A percentile compares a stretch with the other conserved stretches of the same genome.
Evolutionary conservation across 768 basidiomycete genomes (phyloP).

Genomic region (Cystofilobasidium capitatum): DNA sequence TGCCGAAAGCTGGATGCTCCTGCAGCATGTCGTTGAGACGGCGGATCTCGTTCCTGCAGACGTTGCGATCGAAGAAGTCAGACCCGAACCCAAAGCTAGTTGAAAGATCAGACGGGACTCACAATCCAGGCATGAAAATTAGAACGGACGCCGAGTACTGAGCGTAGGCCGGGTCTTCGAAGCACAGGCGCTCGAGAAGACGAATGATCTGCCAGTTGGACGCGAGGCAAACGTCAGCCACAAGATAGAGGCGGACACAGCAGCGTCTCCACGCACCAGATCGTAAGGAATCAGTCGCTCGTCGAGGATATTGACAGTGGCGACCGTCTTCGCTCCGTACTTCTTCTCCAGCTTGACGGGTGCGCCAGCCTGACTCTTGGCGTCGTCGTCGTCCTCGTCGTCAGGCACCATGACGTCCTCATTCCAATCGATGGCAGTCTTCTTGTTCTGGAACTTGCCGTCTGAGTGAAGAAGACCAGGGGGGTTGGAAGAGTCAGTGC

Average conservation of each 20-base stretch:
- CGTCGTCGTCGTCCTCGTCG: constrained; percentile 51
- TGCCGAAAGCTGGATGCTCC: constrained; percentile 66
- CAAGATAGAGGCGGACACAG: neutral
- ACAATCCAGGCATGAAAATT: constrained; percentile 85
- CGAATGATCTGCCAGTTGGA: constrained; percentile 48
- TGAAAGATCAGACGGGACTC: neutral
- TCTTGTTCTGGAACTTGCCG: constrained; percentile 20
- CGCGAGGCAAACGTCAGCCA: neutral
- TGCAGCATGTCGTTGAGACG: constrained; percentile 68
- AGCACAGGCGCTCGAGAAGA: constrained; percentile 73
- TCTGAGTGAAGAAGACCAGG: neutral
- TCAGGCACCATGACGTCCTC: constrained; percentile 59
- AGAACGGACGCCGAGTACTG: constrained; percentile 69
- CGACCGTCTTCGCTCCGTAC: constrained; percentile 63
- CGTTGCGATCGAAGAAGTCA: neutral
- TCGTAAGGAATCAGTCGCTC: constrained; percentile 85
- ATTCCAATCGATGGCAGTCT: constrained; percentile 55
- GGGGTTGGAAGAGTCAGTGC: neutral
- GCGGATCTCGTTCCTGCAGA: constrained; percentile 62
- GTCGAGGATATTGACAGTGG: constrained; percentile 75
- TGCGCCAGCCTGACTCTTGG: constrained; percentile 33
- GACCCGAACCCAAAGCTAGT: neutral
- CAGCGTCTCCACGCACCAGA: constrained; percentile 38
- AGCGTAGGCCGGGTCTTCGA: constrained; percentile 48
- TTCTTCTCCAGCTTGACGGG: constrained; percentile 53